Percentiles rank a stretch among this genome's conserved stretches.
Conservation (phyloP, 176 grass and related monocot species). For the Eragrostis curvula region DNA sequence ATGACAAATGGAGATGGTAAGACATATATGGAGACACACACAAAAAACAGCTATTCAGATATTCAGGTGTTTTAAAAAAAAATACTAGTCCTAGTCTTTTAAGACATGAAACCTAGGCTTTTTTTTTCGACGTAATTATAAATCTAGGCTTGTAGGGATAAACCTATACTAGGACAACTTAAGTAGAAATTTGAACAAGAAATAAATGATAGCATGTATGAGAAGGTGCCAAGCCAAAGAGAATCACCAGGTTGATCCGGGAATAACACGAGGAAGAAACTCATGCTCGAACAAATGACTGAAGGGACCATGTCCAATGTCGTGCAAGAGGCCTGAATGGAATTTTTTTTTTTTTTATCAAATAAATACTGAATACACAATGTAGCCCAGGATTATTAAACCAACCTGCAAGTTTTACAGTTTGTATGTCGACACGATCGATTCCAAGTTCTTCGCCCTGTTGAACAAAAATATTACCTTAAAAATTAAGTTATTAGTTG, state of each 20-base stretch:
- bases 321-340: constrained; percentile 80
- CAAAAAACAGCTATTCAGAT: not conserved
- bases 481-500: constrained; percentile 9
- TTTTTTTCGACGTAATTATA: too few species aligned
- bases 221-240: constrained; percentile 13
- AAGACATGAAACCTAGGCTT: not conserved
- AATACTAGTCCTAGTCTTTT: too few species aligned
- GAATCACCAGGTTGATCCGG: constrained; percentile 79
- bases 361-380: not conserved
- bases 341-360: constrained; percentile 24
- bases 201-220: constrained; percentile 26
- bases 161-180: not conserved
- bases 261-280: constrained; percentile 74
- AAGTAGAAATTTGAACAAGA: not conserved
- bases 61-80: too few species aligned
- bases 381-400: constrained; percentile 13
- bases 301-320: constrained; percentile 94
- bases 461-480: constrained; percentile 7
- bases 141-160: not conserved
- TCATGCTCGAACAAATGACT: constrained; percentile 97
- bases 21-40: not conserved
- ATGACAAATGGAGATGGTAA: not conserved
- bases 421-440: constrained; percentile 73
- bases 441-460: constrained; percentile 84
- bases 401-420: constrained; percentile 89